Conservation (phyloP, 2,329 filamentous ascomycete genomes). For the Cladosporium sphaerospermum region DNA sequence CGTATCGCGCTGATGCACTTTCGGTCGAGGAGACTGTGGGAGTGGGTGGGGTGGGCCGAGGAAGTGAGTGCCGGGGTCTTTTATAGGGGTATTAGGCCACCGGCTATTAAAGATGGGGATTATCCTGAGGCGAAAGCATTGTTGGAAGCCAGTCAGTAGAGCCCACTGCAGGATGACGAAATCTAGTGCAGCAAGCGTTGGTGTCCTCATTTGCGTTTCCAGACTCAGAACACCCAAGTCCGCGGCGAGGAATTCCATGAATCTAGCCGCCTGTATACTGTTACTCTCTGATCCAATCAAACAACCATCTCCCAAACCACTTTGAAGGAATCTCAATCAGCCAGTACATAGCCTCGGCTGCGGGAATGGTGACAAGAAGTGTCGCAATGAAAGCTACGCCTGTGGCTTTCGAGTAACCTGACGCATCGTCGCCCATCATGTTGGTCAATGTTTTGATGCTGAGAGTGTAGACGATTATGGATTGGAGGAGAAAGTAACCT, state of each 20-base stretch:
- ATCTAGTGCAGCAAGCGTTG: no score
- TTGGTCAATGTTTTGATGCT: conserved; percentile 42
- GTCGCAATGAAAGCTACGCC: conserved; percentile 18
- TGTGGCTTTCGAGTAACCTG: conserved; percentile 10
- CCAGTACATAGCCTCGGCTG: conserved; percentile 20
- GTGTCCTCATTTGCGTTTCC: no score
- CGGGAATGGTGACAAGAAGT: conserved; percentile 15
- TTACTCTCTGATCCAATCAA: conserved; percentile 19
- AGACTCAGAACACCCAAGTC: no score
- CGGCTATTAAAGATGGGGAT: neutral
- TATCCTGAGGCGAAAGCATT: neutral
- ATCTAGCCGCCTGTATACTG: no score
- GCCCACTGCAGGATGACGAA: no score
- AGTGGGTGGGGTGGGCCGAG: neutral
- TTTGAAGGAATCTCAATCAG: conserved; percentile 16
- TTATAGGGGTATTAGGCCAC: neutral
- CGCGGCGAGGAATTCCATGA: no score
- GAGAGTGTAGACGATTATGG: conserved; percentile 36
- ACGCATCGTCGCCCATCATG: conserved; percentile 7
- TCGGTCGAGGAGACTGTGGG: neutral
- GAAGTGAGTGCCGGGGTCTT: neutral
- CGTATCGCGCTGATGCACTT: neutral
- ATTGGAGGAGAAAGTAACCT: conserved; percentile 40
- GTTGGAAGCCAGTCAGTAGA: no score
- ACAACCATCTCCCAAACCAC: conserved; percentile 15